Percentiles rank a stretch among this genome's conserved stretches.
phyloP scores from a whole-genome alignment of 1,139 yeast species.

The Blastobotrys serpentis region DNA sequence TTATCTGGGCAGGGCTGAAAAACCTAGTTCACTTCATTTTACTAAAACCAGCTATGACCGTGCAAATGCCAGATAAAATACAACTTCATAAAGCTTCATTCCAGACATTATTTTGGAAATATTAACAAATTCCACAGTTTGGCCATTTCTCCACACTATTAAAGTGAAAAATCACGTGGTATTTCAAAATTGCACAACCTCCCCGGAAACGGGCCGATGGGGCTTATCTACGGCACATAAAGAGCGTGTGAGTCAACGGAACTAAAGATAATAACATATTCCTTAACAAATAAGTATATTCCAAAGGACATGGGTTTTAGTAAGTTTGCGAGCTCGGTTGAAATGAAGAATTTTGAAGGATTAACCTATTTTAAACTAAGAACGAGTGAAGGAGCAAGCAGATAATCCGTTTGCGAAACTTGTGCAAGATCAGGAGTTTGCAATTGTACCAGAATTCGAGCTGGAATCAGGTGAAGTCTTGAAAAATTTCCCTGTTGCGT shows the following conservation, averaged over 20 bases:
- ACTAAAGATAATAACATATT: background rate
- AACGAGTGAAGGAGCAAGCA: slow-evolving; percentile 42
- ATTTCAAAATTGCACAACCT: background rate
- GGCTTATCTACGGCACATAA: background rate
- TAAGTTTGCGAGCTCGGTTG: no score
- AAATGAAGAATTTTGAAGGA: no score
- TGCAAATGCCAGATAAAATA: no score
- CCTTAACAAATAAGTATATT: no score
- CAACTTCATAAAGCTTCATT: no score
- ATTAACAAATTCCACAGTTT: no score
- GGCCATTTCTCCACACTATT: no score
- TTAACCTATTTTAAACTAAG: no score
- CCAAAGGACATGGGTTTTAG: slow-evolving; percentile 3
- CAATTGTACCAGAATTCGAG: slow-evolving; percentile 70
- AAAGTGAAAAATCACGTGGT: slow-evolving; percentile 7
- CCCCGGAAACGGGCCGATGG: slow-evolving; percentile 6
- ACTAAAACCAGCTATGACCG: no score
- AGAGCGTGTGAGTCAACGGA: slow-evolving; percentile 2
- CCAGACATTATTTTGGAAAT: no score
- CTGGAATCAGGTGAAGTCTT: slow-evolving; percentile 83
- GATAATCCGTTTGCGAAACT: slow-evolving; percentile 70
- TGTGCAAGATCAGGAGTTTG: slow-evolving; percentile 78
- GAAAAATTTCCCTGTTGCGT: slow-evolving; percentile 81
- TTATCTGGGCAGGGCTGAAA: no score
- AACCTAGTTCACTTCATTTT: no score